A percentile compares a stretch with the other conserved stretches of the same genome.
Conservation (phyloP, 2,329 filamentous ascomycete species). For the Blumeriella jaapii region DNA sequence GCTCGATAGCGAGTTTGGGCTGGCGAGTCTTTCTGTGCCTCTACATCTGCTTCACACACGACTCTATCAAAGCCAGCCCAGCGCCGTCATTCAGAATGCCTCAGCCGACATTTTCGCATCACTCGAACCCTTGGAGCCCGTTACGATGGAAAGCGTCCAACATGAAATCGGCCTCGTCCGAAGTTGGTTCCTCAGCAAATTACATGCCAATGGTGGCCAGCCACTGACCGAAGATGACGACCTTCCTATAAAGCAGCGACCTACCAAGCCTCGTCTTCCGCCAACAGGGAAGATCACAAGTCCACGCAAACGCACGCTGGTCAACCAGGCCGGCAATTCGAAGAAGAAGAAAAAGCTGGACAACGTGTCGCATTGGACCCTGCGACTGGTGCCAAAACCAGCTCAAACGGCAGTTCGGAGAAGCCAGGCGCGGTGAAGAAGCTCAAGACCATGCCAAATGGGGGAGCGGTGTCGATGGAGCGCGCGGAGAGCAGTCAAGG, state of each 20-base stretch:
- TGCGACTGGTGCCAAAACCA: slow-evolving; percentile 21
- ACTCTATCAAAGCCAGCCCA: slow-evolving; percentile 74
- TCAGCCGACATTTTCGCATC: slow-evolving; percentile 45
- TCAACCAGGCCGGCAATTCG: slow-evolving; percentile 71
- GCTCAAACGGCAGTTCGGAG: slow-evolving; percentile 29
- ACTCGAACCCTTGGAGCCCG: slow-evolving; percentile 59
- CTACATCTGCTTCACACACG: slow-evolving; percentile 87
- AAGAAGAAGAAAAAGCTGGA: slow-evolving; percentile 81
- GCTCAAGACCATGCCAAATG: slow-evolving; percentile 30
- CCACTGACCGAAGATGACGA: slow-evolving; percentile 90
- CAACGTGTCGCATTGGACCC: slow-evolving; percentile 31
- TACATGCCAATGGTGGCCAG: slow-evolving; percentile 73
- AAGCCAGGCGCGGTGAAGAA: slow-evolving; percentile 39
- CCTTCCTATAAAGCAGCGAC: slow-evolving; percentile 74
- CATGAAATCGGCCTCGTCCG: slow-evolving; percentile 78
- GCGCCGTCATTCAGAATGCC: slow-evolving; percentile 46
- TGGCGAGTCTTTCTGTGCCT: slow-evolving; percentile 80
- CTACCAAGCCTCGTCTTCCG: slow-evolving; percentile 50
- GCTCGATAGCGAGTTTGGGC: slow-evolving; percentile 79
- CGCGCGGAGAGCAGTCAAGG: slow-evolving; percentile 45
- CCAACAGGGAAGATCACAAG: slow-evolving; percentile 77
- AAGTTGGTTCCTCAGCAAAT: slow-evolving; percentile 82
- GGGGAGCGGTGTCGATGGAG: slow-evolving; percentile 39
- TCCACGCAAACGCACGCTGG: slow-evolving; percentile 70
- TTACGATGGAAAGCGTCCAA: slow-evolving; percentile 67